Evolutionary conservation across 192 early-diverging fungal genomes (phyloP).

Genomic region (Oehlia diaphana): DNA sequence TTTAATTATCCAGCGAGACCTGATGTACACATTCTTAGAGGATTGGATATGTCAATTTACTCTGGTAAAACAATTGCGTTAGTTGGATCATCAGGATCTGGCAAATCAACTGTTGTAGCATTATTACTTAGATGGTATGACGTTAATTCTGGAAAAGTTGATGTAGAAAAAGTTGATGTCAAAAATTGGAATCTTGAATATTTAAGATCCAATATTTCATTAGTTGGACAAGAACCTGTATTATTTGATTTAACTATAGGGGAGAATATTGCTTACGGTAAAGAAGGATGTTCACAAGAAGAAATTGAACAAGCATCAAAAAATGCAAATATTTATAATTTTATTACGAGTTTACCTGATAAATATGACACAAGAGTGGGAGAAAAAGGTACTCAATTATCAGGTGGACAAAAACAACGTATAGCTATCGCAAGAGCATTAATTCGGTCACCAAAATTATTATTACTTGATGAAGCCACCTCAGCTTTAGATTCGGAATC

Average conservation of each 20-base stretch:
- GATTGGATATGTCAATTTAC: slow-evolving; percentile 46
- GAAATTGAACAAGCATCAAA: slow-evolving; percentile 56
- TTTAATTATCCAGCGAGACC: slow-evolving; percentile 76
- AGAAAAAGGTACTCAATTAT: slow-evolving; percentile 57
- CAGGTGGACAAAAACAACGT: slow-evolving; percentile 74
- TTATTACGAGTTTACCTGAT: slow-evolving; percentile 56
- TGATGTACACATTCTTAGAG: slow-evolving; percentile 58
- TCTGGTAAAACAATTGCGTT: slow-evolving; percentile 79
- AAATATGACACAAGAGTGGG: slow-evolving; percentile 66
- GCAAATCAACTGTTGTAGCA: slow-evolving; percentile 69
- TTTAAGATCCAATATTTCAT: slow-evolving; percentile 69
- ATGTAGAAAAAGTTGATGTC: slow-evolving; percentile 61
- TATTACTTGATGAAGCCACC: slow-evolving; percentile 83
- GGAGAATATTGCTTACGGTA: slow-evolving; percentile 83
- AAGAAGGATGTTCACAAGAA: slow-evolving; percentile 41
- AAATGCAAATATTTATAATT: slow-evolving; percentile 64
- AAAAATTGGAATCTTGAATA: slow-evolving; percentile 59
- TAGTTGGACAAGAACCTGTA: slow-evolving; percentile 91
- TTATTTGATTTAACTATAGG: slow-evolving; percentile 82
- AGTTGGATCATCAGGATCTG: slow-evolving; percentile 84
- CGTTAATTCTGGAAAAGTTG: slow-evolving; percentile 55
- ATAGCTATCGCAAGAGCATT: slow-evolving; percentile 87
- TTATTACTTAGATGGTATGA: slow-evolving; percentile 85
- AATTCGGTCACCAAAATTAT: slow-evolving; percentile 77
- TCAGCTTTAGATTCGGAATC: slow-evolving; percentile 65